Base-by-base conservation (phyloP, 2,329 filamentous ascomycete species). In the Aspergillus sojae region DNA sequence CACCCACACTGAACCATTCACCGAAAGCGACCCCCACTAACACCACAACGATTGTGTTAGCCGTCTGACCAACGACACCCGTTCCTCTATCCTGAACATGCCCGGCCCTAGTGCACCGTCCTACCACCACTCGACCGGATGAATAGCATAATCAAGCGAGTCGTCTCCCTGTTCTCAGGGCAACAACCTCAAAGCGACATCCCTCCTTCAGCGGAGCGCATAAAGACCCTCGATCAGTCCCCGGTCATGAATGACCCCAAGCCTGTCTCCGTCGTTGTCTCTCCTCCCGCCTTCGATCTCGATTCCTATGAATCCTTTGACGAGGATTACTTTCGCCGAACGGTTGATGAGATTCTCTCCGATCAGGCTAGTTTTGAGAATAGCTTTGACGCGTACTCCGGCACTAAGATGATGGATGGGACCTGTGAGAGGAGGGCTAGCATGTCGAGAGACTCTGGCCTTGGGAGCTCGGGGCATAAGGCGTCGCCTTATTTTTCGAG, bases 341-440 rank as follows among this genome's bases (percentile, higher is more conserved):
- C 67, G 0, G 54, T 73, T 28, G 66, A 75, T 14, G 36, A 61
- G 28, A 75, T 74, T 21, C 62, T 75, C 9, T 67, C 67, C 1
- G 71, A 74, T 21, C 68, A 74, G 52, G 60, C 66, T 16, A 70
- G 60, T 36, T 64, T 71, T 30, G 67, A 70, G 9, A 62, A 28
- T 26, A 64, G 62, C 63, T 67, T 66, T 55, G 65, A 67, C 12
- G 57, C 61, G 28, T 67, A 67, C 26, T 46, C 12, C 10, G 59
- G n/a, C 10, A 41, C 45, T 12, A 28, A 9, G 34, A 50, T 41
- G 30, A 57, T 61, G 39, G 45, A 59, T 39, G 60, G 57, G n/a
- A 43, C 28, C 32, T 28, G 16, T 16, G 53, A 45, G n/a, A 21
- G 45, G 52, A 28, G 4, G 12, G 32, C 14, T 11, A 36, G 6